Conservation (phyloP, 108 stramenopile species). For the Cyclotella cryptica region DNA sequence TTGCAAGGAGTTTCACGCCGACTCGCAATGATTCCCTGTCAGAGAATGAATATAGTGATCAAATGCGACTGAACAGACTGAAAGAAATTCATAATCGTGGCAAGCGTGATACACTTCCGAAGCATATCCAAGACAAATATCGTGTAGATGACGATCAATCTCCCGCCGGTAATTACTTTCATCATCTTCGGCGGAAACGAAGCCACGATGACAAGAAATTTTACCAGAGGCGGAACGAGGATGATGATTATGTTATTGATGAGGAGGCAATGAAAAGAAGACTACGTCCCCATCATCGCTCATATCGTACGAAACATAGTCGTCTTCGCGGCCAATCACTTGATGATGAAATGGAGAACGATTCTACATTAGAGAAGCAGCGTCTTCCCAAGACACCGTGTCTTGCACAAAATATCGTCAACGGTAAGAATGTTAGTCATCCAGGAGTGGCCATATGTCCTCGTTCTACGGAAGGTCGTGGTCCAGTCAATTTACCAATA, state of each 20-base stretch:
- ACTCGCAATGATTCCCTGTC: neutral
- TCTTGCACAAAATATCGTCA: constrained; percentile 7
- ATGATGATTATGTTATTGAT: too few relatives aligned
- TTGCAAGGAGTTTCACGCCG: constrained; percentile 21
- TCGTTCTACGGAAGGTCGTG: constrained; percentile 10
- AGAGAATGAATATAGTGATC: neutral
- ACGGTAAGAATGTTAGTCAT: constrained; percentile 16
- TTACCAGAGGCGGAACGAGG: too few relatives aligned
- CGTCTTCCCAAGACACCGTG: neutral
- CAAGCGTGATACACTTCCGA: neutral
- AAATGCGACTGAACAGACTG: neutral
- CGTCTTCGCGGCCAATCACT: neutral
- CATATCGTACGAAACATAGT: too few relatives aligned
- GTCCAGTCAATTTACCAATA: constrained; percentile 13
- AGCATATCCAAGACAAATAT: neutral
- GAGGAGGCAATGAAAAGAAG: too few relatives aligned
- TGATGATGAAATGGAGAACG: neutral
- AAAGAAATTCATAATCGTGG: neutral
- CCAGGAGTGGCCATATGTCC: constrained; percentile 15
- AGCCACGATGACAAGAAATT: too few relatives aligned
- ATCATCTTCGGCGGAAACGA: too few relatives aligned
- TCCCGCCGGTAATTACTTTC: too few relatives aligned
- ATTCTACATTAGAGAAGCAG: neutral
- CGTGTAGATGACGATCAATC: neutral
- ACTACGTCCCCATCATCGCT: too few relatives aligned